phyloP scores from a whole-genome alignment of 2,329 filamentous ascomycete genomes.

The Fusarium sp. region DNA sequence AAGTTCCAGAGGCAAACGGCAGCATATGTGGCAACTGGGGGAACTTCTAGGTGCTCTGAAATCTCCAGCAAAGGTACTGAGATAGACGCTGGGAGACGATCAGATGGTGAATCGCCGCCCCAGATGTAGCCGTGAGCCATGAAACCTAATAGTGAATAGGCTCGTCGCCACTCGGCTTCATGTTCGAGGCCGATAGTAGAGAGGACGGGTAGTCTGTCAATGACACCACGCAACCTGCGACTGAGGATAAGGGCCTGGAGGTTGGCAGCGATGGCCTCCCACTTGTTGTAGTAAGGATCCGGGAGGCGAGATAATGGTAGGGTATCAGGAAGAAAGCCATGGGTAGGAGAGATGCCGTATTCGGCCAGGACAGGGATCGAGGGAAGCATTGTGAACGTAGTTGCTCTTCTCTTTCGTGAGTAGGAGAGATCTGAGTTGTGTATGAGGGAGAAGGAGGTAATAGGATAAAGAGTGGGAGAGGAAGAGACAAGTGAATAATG shows the following conservation, averaged over 20 bases:
- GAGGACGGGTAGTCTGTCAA: slow-evolving; percentile 86
- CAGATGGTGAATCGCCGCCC: slow-evolving; percentile 87
- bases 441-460: slow-evolving; percentile 11
- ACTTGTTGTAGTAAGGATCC: slow-evolving; percentile 93
- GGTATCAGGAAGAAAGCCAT: slow-evolving; percentile 90
- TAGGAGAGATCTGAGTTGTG: background rate
- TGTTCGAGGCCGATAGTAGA: slow-evolving; percentile 85
- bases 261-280: slow-evolving; percentile 90
- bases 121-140: slow-evolving; percentile 97
- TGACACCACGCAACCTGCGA: slow-evolving; percentile 83
- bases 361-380: slow-evolving; percentile 76
- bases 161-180: slow-evolving; percentile 92
- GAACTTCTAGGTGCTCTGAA: slow-evolving; percentile 84
- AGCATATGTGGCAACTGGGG: slow-evolving; percentile 94
- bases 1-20: slow-evolving; percentile 97
- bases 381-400: slow-evolving; percentile 62
- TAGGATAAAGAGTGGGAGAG: slow-evolving; percentile 6
- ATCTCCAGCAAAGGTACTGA: slow-evolving; percentile 86
- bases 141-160: slow-evolving; percentile 91
- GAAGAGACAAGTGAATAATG: slow-evolving; percentile 18
- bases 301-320: slow-evolving; percentile 85
- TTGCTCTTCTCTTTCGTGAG: background rate
- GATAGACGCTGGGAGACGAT: slow-evolving; percentile 84
- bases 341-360: slow-evolving; percentile 82
- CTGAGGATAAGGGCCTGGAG: slow-evolving; percentile 89